Conservation (phyloP, 345 rosid species). For the Sisymbrium irio region DNA sequence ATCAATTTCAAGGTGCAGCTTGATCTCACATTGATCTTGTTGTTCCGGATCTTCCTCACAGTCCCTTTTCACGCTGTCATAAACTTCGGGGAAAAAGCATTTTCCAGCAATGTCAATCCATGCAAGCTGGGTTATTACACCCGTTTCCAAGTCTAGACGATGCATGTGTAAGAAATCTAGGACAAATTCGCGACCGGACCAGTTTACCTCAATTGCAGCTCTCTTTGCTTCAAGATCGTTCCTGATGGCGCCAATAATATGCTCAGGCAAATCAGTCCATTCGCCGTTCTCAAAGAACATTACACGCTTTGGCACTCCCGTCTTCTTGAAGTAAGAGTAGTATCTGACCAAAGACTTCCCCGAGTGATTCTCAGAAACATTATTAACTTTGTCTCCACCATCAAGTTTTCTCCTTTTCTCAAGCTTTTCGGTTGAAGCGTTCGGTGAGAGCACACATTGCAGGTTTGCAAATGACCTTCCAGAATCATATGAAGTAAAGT, state of each 20-base stretch:
- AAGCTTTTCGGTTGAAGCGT: slow-evolving; percentile 29
- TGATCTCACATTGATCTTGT: slow-evolving; percentile 55
- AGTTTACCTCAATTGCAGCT: slow-evolving; percentile 54
- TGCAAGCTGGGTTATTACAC: slow-evolving; percentile 60
- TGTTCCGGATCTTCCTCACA: slow-evolving; percentile 35
- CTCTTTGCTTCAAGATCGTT: slow-evolving; percentile 67
- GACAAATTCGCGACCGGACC: slow-evolving; percentile 43
- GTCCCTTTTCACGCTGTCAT: slow-evolving; percentile 32
- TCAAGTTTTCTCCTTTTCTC: slow-evolving; percentile 50
- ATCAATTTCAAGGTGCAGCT: slow-evolving; percentile 76
- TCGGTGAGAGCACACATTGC: slow-evolving; percentile 35
- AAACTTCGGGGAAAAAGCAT: slow-evolving; percentile 75
- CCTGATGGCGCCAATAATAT: slow-evolving; percentile 37
- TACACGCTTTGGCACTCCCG: slow-evolving; percentile 64
- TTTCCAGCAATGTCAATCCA: slow-evolving; percentile 88
- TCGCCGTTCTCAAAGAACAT: slow-evolving; percentile 66
- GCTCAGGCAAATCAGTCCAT: slow-evolving; percentile 67
- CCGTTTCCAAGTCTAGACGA: slow-evolving; percentile 59
- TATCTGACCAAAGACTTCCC: slow-evolving; percentile 49
- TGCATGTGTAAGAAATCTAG: slow-evolving; percentile 85
- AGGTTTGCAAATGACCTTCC: slow-evolving; percentile 41
- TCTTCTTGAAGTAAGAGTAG: slow-evolving; percentile 66
- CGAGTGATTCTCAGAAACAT: slow-evolving; percentile 28
- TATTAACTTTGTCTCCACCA: slow-evolving; percentile 29
- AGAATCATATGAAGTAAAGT: slow-evolving; percentile 36